These are phyloP conservation scores for Cystobasidium ongulense DNA, from an alignment of 768 basidiomycete genomes.

Conservation along the genomic window DNA sequence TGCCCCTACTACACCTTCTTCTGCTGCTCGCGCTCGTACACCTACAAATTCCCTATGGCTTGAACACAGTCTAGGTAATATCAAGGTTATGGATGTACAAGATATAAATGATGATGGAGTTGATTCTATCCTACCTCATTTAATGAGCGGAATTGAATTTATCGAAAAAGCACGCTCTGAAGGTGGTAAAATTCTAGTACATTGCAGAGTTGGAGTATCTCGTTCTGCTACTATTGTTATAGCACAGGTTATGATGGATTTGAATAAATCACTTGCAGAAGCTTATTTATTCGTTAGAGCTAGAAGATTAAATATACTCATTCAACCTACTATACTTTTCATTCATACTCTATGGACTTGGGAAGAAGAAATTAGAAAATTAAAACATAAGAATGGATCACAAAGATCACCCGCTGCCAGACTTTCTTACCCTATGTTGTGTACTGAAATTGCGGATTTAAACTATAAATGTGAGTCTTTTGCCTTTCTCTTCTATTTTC, in stretches of 20 bases:
- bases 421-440: constrained; percentile 17
- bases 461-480: constrained; percentile 14
- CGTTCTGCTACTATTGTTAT: constrained; percentile 91
- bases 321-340: constrained; percentile 84
- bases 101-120: constrained; percentile 71
- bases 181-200: constrained; percentile 85
- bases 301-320: constrained; percentile 59
- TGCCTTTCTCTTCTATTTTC: not conserved
- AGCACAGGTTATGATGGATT: constrained; percentile 94
- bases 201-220: constrained; percentile 98
- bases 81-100: constrained; percentile 83
- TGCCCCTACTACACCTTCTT: constrained; percentile 31
- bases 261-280: constrained; percentile 73
- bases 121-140: constrained; percentile 80
- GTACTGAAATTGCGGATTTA: constrained; percentile 25
- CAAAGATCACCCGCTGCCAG: not conserved
- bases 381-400: not conserved
- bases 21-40: constrained; percentile 41
- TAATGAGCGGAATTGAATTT: constrained; percentile 83
- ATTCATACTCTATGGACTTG: constrained; percentile 89
- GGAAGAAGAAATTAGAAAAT: constrained; percentile 71
- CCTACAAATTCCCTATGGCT: constrained; percentile 62
- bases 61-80: constrained; percentile 78
- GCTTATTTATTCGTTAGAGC: constrained; percentile 90
- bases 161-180: constrained; percentile 73